Base-by-base conservation (phyloP, 179 eudicot genomes). In the Amaranthus tricolor region DNA sequence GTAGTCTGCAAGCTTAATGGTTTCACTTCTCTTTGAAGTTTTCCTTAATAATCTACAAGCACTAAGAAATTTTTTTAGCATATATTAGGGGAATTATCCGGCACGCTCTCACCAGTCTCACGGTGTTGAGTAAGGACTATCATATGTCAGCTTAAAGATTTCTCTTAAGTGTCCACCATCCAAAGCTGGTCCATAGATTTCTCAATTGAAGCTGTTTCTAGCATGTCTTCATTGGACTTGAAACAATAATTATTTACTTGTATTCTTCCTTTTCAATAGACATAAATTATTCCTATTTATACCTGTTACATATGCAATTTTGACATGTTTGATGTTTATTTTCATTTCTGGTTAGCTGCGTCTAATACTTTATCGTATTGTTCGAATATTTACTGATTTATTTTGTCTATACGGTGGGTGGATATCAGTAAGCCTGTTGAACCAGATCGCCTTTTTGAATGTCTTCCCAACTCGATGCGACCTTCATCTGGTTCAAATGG, bases 371-470 rank as follows among this genome's bases (percentile, higher is more conserved):
- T 6, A 17, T 31, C 31, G 31, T 54, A 43, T 13, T 63, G 44
- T 54, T 44, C 52, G 9, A 44, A n/a, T 58, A 5, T 19, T 7
- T 62, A 60, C 44, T 73, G 11, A 50, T 40, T 16, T 72, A 67
- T 68, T 70, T 51, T 74, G 61, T 50, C 60, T 50, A 31, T 71
- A 58, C 44, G 53, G 43, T 65, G 59, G 45, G 69, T 79, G 74
- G 66, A 15, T 73, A 75, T 57, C 96, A 96, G 99, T 87, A 94
- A 93, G 79, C 91, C 99, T 67, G 88, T 96, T 80, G 99, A 96
- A 71, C 98, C 99, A 62, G 99, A 93, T 79, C 89, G 92, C 56
- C 94, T 96, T 73, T 90, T 93, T 75, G 98, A 93, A 85, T 89
- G 98, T 81, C 96, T 93, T 31, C 97, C 99, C 53, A 90, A 88